phyloP scores from a whole-genome alignment of 2,329 filamentous ascomycete genomes.

The Massarina eburnea region DNA sequence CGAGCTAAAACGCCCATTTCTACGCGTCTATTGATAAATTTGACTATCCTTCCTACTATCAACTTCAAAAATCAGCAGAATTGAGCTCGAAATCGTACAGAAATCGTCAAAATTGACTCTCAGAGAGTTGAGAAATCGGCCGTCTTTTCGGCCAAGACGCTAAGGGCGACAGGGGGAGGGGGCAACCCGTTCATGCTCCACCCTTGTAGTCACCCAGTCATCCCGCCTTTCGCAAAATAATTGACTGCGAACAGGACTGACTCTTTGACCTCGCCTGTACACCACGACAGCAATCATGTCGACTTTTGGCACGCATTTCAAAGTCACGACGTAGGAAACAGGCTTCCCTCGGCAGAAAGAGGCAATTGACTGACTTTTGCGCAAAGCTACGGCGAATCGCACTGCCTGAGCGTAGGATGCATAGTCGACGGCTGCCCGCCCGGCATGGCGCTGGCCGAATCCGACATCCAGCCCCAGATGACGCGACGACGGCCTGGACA shows the following conservation, averaged over 20 bases:
- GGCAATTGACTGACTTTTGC: slow-evolving; percentile 17
- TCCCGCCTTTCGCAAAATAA: slow-evolving; percentile 2
- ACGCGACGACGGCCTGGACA: slow-evolving; percentile 88
- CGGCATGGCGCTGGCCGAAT: slow-evolving; percentile 80
- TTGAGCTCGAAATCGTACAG: no score
- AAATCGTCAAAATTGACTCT: no score
- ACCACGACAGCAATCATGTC: slow-evolving; percentile 50
- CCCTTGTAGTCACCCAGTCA: no score
- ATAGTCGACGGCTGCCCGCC: slow-evolving; percentile 93
- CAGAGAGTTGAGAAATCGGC: no score
- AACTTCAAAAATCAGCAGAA: no score
- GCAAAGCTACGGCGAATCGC: slow-evolving; percentile 77
- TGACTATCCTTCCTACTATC: no score
- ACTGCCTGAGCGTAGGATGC: slow-evolving; percentile 90
- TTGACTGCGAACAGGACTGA: slow-evolving; percentile 3
- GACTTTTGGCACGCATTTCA: slow-evolving; percentile 81
- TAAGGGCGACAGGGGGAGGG: no score
- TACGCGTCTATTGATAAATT: no score
- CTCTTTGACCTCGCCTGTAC: slow-evolving; percentile 2
- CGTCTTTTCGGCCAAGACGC: no score
- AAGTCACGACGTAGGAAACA: slow-evolving; percentile 72
- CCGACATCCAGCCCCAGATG: slow-evolving; percentile 92
- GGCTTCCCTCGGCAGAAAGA: background rate
- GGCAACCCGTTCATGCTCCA: no score
- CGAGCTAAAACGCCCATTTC: no score